Percentiles rank a stretch among this genome's conserved stretches.
Conservation (phyloP, 306 rosid genomes). For the Quercus parvula region DNA sequence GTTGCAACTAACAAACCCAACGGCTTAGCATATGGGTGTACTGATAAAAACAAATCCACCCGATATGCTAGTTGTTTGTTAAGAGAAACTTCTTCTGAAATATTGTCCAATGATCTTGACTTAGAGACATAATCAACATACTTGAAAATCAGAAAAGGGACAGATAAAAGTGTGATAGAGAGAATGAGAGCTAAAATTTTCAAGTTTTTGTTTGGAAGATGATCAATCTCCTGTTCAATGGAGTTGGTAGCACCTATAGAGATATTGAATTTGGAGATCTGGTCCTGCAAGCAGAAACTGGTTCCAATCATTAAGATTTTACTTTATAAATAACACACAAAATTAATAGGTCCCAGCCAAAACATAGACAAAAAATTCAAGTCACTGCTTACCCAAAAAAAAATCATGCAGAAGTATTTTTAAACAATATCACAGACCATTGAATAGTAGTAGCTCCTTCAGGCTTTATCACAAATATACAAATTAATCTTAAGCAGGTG, state of each 20-base stretch:
- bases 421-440: not conserved
- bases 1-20: conserved; percentile 77
- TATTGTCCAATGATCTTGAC: conserved; percentile 53
- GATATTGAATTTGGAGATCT: conserved; percentile 45
- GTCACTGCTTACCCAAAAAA: not conserved
- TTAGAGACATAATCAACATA: conserved; percentile 59
- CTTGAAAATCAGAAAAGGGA: conserved; percentile 54
- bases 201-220: conserved; percentile 33
- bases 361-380: not conserved
- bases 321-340: not conserved
- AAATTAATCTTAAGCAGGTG: not conserved
- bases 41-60: conserved; percentile 76
- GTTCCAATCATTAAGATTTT: not conserved
- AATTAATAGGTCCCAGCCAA: not conserved
- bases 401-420: not conserved
- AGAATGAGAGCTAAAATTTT: conserved; percentile 51
- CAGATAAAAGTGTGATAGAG: conserved; percentile 45
- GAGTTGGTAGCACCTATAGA: conserved; percentile 27
- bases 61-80: conserved; percentile 70
- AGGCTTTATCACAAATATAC: not conserved
- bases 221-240: conserved; percentile 25
- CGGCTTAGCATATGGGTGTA: conserved; percentile 86
- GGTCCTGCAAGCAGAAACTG: conserved; percentile 41
- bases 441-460: not conserved
- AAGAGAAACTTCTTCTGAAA: conserved; percentile 62